These are phyloP conservation scores for Diaporthe amygdali DNA, from an alignment of 2,329 filamentous ascomycete species.

Conservation along the genomic window DNA sequence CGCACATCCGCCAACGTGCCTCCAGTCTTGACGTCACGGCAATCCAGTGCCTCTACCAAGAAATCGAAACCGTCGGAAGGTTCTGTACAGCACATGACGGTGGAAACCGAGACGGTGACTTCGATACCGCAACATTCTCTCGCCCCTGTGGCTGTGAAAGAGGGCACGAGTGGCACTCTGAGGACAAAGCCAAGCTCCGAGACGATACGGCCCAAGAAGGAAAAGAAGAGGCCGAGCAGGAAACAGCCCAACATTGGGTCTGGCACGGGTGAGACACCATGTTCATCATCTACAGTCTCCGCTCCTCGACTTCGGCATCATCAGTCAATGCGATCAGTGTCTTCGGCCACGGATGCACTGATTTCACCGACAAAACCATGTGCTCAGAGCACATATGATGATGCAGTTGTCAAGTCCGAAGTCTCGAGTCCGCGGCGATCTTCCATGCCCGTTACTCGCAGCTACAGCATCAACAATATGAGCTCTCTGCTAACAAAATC, in stretches of 20 bases:
- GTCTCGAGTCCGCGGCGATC: slow-evolving; percentile 30
- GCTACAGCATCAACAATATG: slow-evolving; percentile 41
- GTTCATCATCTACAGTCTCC: slow-evolving; percentile 30
- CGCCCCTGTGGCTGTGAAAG: slow-evolving; percentile 66
- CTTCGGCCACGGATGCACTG: slow-evolving; percentile 35
- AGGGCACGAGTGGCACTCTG: slow-evolving; percentile 73
- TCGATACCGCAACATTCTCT: slow-evolving; percentile 87
- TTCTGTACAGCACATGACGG: slow-evolving; percentile 90
- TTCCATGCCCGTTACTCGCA: slow-evolving; percentile 30
- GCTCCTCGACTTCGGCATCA: slow-evolving; percentile 45
- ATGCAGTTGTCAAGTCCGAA: slow-evolving; percentile 26
- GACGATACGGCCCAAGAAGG: slow-evolving; percentile 92
- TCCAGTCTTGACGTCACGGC: slow-evolving; percentile 63
- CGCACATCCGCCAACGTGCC: slow-evolving; percentile 50
- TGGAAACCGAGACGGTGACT: slow-evolving; percentile 94
- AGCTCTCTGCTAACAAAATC: slow-evolving; percentile 50
- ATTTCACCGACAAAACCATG: slow-evolving; percentile 41
- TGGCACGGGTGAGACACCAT: slow-evolving; percentile 70
- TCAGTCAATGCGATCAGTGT: slow-evolving; percentile 44
- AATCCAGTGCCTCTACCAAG: slow-evolving; percentile 71
- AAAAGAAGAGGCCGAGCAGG: slow-evolving; percentile 80
- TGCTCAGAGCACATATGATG: slow-evolving; percentile 40
- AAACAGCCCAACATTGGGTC: slow-evolving; percentile 76
- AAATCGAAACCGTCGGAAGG: slow-evolving; percentile 76
- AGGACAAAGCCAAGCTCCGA: slow-evolving; percentile 91